phyloP scores from a whole-genome alignment of 306 rosid species.

The Trifolium pratense region DNA sequence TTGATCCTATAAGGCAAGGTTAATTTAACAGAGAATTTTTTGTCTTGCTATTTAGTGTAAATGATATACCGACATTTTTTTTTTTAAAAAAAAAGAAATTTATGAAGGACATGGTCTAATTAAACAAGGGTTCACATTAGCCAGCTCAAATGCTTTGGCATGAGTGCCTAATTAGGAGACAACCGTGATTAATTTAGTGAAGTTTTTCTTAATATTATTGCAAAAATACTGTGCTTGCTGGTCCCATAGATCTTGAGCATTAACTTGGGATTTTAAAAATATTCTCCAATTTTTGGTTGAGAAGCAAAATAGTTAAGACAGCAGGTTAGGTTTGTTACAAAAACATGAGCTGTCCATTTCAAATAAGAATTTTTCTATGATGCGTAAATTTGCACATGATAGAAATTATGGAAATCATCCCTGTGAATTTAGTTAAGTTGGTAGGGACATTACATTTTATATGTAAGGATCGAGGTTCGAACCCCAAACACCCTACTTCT shows the following conservation, averaged over 20 bases:
- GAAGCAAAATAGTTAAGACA: conserved; percentile 41
- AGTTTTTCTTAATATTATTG: conserved; percentile 26
- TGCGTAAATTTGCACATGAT: too few relatives aligned
- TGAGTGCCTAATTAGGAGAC: conserved; percentile 62
- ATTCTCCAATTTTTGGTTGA: conserved; percentile 38
- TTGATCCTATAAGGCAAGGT: too few relatives aligned
- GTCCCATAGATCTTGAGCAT: conserved; percentile 50
- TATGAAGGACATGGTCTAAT: conserved; percentile 52
- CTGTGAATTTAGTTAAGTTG: too few relatives aligned
- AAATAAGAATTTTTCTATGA: too few relatives aligned
- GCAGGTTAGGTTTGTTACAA: conserved; percentile 42
- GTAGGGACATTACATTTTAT: too few relatives aligned
- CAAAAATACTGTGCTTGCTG: conserved; percentile 48
- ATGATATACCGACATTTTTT: conserved; percentile 43
- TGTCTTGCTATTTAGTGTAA: conserved; percentile 43
- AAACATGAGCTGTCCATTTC: conserved; percentile 47
- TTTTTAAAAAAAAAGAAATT: too few relatives aligned
- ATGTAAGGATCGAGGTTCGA: too few relatives aligned
- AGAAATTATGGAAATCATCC: too few relatives aligned
- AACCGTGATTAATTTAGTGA: conserved; percentile 46
- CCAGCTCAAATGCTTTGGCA: conserved; percentile 92
- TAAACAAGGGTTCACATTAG: conserved; percentile 76
- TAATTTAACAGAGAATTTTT: too few relatives aligned
- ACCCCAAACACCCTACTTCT: too few relatives aligned
- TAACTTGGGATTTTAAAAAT: conserved; percentile 63